Evolutionary conservation across 352 stramenopile genomes (phyloP), one percentile per base, ranked within the genome.

Genomic region (Saprolegnia parasitica): DNA sequence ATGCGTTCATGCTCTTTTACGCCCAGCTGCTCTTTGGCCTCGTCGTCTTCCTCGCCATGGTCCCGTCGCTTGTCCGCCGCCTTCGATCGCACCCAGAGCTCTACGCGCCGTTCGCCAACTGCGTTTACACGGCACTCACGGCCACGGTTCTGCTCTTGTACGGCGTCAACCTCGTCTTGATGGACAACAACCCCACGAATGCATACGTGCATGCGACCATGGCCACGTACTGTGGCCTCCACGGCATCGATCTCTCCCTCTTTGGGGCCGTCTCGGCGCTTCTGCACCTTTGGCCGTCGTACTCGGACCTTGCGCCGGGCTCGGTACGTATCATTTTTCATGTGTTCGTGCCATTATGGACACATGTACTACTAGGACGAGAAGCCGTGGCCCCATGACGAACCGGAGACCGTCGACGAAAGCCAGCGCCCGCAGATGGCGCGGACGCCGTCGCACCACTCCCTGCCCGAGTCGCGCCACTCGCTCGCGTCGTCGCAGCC

Each of bases 1-100:
- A 70, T 20, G n/a, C 26, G 4, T 61, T 70, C 40, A 42, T 52
- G 46, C 55, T 47, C 39, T 70, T 70, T 18, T 54, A 70, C 32
- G 37, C 26, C 13, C 63, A 70, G 29, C n/a, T 70, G 18, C 23
- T 70, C 18, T 26, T 70, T 29, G 63, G 63, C 20, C 20, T 70
- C 39, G 46, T 70, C 24, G 24, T 70, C 1, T 70, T 70, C n/a
- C 9, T 60, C 20, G 45, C 20, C 13, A 18, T 70, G n/a, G 16
- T 70, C 15, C 63, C 63, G 15, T 70, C 63, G 29, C n/a, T 70
- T 13, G 20, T 61, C 21, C 11, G 8, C 9, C 24, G 52, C 24
- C 35, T 60, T 8, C 52, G 24, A 11, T 24, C 35, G 24, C 35
- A 60, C 4, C n/a, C 47, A 11, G 52, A 60, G 35, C 52, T 60